Conservation (phyloP, 1,139 yeast species). For the Debaryomyces udenii region DNA sequence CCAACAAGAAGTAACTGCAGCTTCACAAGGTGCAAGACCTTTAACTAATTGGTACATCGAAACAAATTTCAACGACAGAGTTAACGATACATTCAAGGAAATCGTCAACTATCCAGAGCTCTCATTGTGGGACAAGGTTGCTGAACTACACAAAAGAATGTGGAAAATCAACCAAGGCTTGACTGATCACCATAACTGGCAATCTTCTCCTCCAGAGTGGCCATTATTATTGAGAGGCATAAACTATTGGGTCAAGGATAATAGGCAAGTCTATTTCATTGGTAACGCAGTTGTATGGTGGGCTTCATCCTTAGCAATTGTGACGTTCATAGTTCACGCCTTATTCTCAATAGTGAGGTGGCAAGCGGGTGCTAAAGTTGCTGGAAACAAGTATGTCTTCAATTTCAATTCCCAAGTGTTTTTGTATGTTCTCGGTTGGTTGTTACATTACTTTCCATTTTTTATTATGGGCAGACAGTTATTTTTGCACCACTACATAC, state of each 20-base stretch:
- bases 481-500: constrained; percentile 90
- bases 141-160: constrained; percentile 85
- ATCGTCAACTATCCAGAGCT: constrained; percentile 61
- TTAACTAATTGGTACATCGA: constrained; percentile 90
- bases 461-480: constrained; percentile 93
- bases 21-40: constrained; percentile 74
- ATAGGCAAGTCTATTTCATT: constrained; percentile 78
- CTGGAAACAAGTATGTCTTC: constrained; percentile 57
- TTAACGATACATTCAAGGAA: constrained; percentile 28
- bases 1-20: constrained; percentile 96
- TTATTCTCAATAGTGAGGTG: constrained; percentile 65
- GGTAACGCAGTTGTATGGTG: constrained; percentile 96
- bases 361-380: constrained; percentile 65
- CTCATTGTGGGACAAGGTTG: constrained; percentile 67
- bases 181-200: constrained; percentile 84
- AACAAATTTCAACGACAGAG: constrained; percentile 56
- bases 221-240: constrained; percentile 88
- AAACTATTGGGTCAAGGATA: constrained; percentile 85
- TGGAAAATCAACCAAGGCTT: constrained; percentile 88
- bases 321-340: constrained; percentile 56
- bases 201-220: constrained; percentile 89
- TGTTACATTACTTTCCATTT: constrained; percentile 81
- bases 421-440: constrained; percentile 79
- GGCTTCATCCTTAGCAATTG: constrained; percentile 65
- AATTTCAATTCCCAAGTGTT: constrained; percentile 74